Evolutionary conservation across 2,329 filamentous ascomycete genomes (phyloP).

Genomic region (Pseudogymnoascus sp.): DNA sequence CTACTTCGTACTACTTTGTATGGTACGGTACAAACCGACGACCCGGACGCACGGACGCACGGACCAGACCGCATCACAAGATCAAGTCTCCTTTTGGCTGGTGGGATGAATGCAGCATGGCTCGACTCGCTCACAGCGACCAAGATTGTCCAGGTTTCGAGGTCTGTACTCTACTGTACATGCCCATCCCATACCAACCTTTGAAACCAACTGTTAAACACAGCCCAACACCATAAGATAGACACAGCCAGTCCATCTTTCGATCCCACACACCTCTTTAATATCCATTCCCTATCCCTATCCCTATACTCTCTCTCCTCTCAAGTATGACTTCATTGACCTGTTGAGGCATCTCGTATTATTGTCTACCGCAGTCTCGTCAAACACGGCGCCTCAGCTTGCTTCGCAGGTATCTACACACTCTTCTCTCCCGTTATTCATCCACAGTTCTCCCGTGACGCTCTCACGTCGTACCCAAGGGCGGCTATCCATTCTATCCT

Average conservation of each 20-base stretch:
- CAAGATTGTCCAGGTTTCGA: neutral
- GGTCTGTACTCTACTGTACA: neutral
- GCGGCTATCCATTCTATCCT: neutral
- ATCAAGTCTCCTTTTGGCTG: conserved; percentile 8
- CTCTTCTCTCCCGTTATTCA: neutral
- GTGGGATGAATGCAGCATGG: neutral
- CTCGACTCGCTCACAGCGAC: neutral
- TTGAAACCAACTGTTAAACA: neutral
- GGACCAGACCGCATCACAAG: conserved; percentile 3
- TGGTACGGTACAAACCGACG: neutral
- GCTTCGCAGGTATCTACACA: conserved; percentile 3
- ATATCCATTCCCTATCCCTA: neutral
- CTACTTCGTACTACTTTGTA: neutral
- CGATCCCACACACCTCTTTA: neutral
- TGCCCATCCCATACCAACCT: neutral
- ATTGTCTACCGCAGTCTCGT: neutral
- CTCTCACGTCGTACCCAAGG: neutral
- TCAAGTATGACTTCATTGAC: conserved; percentile 5
- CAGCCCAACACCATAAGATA: neutral
- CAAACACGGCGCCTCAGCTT: neutral
- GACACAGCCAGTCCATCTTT: neutral
- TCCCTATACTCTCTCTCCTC: neutral
- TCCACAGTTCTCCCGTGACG: neutral
- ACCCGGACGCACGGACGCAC: conserved; percentile 1
- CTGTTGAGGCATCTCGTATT: neutral